Conservation (phyloP, 1,139 yeast genomes). For the Nakaseomyces uthaithaninus region DNA sequence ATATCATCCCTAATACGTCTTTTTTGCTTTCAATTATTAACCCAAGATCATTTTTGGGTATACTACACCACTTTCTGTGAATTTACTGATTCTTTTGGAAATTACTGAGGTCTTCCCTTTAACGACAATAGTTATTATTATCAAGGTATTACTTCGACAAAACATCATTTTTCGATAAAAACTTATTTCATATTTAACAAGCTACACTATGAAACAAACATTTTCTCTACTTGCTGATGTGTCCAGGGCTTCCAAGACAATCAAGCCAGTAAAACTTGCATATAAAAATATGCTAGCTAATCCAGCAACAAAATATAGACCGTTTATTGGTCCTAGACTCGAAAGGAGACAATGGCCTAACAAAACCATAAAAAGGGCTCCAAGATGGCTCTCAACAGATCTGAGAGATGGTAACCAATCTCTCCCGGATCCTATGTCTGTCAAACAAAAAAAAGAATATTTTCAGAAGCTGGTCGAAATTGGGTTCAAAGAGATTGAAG, state of each 20-base stretch:
- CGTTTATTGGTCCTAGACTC: constrained; percentile 58
- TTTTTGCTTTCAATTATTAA: too few relatives aligned
- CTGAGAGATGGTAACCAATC: constrained; percentile 96
- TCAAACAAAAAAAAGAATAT: constrained; percentile 80
- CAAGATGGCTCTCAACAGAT: constrained; percentile 95
- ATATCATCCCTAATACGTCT: too few relatives aligned
- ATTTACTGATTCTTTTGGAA: too few relatives aligned
- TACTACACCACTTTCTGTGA: too few relatives aligned
- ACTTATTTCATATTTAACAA: too few relatives aligned
- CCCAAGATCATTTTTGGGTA: too few relatives aligned
- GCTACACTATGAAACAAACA: neutral
- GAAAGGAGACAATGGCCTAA: constrained; percentile 86
- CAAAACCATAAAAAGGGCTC: constrained; percentile 65
- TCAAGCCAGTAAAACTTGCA: constrained; percentile 30
- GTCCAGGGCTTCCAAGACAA: constrained; percentile 21
- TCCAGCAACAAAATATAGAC: constrained; percentile 69
- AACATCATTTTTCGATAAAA: too few relatives aligned
- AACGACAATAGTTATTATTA: too few relatives aligned
- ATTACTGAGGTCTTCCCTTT: too few relatives aligned
- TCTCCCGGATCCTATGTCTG: constrained; percentile 93
- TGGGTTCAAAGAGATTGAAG: constrained; percentile 96
- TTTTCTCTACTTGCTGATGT: constrained; percentile 9
- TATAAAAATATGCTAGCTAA: constrained; percentile 51
- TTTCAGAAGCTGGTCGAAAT: constrained; percentile 78
- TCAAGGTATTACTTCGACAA: too few relatives aligned